phyloP scores from a whole-genome alignment of 2,329 filamentous ascomycete genomes.

The Cryphonectria japonica region DNA sequence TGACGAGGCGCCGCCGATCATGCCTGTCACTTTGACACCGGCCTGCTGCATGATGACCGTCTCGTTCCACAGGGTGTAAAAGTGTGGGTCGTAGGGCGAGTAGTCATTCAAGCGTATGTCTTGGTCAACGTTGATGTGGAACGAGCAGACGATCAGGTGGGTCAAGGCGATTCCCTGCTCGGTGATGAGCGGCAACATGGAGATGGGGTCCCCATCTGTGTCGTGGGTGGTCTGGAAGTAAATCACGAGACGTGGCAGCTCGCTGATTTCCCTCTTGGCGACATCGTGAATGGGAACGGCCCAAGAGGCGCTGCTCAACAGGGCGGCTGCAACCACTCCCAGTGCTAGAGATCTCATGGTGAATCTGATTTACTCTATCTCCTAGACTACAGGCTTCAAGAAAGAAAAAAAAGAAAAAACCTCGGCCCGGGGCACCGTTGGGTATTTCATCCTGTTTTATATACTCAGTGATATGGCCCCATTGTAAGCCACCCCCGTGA shows the following conservation, averaged over 20 bases:
- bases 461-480: neutral
- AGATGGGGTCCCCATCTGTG: slow-evolving; percentile 48
- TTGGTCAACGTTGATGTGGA: slow-evolving; percentile 76
- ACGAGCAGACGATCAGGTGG: slow-evolving; percentile 83
- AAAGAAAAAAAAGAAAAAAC: too few relatives aligned
- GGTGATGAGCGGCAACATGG: slow-evolving; percentile 56
- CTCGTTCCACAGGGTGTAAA: slow-evolving; percentile 78
- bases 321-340: neutral
- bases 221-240: slow-evolving; percentile 62
- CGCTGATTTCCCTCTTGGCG: neutral
- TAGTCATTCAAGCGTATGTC: slow-evolving; percentile 82
- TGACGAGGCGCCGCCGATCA: slow-evolving; percentile 83
- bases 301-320: neutral
- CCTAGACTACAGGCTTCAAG: neutral
- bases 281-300: slow-evolving; percentile 24
- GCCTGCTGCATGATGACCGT: slow-evolving; percentile 70
- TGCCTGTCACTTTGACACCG: slow-evolving; percentile 80
- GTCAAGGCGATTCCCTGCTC: slow-evolving; percentile 60
- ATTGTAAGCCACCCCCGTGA: neutral
- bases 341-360: neutral
- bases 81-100: slow-evolving; percentile 67
- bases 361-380: neutral
- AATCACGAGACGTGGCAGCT: slow-evolving; percentile 52
- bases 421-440: neutral
- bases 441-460: neutral